Evolutionary conservation across 371 early-diverging fungal genomes (phyloP).

Genomic region (Mortierella sp.): DNA sequence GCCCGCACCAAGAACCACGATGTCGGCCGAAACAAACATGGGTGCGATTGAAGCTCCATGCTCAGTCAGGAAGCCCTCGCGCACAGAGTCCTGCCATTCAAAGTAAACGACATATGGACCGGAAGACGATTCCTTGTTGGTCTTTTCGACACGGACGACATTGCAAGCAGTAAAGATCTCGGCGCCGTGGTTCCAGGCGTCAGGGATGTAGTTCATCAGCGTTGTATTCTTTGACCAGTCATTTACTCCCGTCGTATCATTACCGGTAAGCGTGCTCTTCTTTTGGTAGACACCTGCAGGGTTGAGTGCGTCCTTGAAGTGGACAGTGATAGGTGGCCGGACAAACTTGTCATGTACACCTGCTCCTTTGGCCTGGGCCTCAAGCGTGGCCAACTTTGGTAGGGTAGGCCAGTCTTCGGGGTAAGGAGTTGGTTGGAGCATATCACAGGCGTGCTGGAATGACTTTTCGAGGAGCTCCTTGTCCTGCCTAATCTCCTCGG

Average conservation of each 20-base stretch:
- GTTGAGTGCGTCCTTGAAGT: conserved; percentile 53
- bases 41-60: conserved; percentile 35
- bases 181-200: conserved; percentile 58
- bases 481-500: conserved; percentile 48
- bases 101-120: conserved; percentile 52
- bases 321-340: conserved; percentile 52
- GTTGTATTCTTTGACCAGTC: conserved; percentile 57
- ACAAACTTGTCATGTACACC: conserved; percentile 46
- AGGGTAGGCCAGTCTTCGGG: conserved; percentile 54
- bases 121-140: conserved; percentile 19
- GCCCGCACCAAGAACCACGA: conserved; percentile 55
- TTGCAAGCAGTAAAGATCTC: conserved; percentile 53
- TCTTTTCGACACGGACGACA: conserved; percentile 48
- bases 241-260: conserved; percentile 54
- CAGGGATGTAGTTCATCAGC: conserved; percentile 55
- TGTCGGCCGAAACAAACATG: conserved; percentile 55
- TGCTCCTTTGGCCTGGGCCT: conserved; percentile 48
- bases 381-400: conserved; percentile 49
- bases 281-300: conserved; percentile 53
- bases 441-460: conserved; percentile 48
- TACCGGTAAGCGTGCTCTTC: conserved; percentile 51
- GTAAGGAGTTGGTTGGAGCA: conserved; percentile 53
- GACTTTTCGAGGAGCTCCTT: conserved; percentile 41
- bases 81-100: conserved; percentile 51
- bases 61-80: conserved; percentile 34